Evolutionary conservation across 345 rosid species (phyloP).

Genomic region (Aquilaria sinensis): DNA sequence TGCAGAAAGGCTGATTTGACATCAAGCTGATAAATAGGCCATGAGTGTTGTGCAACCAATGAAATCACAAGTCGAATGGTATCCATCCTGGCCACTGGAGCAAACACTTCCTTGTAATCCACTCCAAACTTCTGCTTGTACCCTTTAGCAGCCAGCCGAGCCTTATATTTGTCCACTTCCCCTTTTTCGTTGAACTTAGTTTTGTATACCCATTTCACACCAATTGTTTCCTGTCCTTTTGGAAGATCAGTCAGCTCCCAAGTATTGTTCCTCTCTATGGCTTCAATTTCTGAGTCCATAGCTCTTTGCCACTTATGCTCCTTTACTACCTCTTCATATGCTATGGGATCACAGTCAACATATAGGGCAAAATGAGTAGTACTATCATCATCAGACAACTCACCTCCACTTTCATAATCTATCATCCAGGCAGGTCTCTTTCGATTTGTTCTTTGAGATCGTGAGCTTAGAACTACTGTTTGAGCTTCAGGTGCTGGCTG

Average conservation of each 20-base stretch:
- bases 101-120: background rate
- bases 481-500: background rate
- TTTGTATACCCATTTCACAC: constrained; percentile 3
- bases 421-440: background rate
- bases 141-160: too few relatives aligned
- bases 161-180: background rate
- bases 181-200: constrained; percentile 2
- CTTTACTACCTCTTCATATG: too few relatives aligned
- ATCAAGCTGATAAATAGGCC: background rate
- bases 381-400: background rate
- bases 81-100: too few relatives aligned
- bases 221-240: background rate
- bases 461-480: background rate
- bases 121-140: background rate
- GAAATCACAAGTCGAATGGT: background rate
- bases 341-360: too few relatives aligned
- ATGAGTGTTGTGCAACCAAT: background rate
- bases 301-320: background rate
- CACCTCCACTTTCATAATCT: background rate
- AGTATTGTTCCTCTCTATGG: too few relatives aligned
- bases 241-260: too few relatives aligned
- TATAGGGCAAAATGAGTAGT: too few relatives aligned
- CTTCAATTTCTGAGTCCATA: background rate
- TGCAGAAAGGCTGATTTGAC: constrained; percentile 1
- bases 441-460: background rate